Evolutionary conservation across 257 asterid genomes (phyloP), one percentile per base, ranked within the genome.

Genomic region (Salvia miltiorrhiza): DNA sequence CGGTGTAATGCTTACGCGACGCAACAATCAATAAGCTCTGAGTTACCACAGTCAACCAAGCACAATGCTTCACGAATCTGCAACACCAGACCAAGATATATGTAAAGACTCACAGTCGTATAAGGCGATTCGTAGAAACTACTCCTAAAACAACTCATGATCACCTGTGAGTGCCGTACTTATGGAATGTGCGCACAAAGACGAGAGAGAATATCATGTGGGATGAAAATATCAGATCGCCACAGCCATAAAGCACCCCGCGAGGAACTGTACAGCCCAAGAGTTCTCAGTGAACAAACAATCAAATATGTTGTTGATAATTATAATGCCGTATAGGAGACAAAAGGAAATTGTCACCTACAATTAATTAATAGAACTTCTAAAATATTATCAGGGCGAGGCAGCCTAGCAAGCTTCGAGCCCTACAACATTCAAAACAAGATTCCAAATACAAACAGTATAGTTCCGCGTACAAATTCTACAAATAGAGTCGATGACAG

Each of bases 161-260:
- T 69, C 81, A 94, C 99, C 96, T 91, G 69, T 65, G 81, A 16
- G 88, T 78, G 49, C 98, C 97, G 50, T 94, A 87, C 79, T 91
- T 94, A 35, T 89, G 76, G 78, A 85, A 94, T 4, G 97, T 91
- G 39, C 92, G 82, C 59, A 91, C 93, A 76, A 94, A 94, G 67
- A 89, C 97, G 7, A 94, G 87, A 45, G 98, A 91, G 85, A 91
- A 94, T 78, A 94, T 94, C 99, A 94, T 87, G 81, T 94, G 99
- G 54, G 99, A 94, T n/a, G 99, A 94, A 78, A 94, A 94, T 79
- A 94, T 94, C 79, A 94, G 82, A 87, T 94, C 99, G n/a, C 99
- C 99, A 65, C 99, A 94, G 23, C 99, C 99, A 53, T 86, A 94
- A 62, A 91, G 90, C 78, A 86, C 84, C 12, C 98, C 96, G 59